phyloP scores from a whole-genome alignment of 345 rosid species.

The Eucalyptus erythrocorys region DNA sequence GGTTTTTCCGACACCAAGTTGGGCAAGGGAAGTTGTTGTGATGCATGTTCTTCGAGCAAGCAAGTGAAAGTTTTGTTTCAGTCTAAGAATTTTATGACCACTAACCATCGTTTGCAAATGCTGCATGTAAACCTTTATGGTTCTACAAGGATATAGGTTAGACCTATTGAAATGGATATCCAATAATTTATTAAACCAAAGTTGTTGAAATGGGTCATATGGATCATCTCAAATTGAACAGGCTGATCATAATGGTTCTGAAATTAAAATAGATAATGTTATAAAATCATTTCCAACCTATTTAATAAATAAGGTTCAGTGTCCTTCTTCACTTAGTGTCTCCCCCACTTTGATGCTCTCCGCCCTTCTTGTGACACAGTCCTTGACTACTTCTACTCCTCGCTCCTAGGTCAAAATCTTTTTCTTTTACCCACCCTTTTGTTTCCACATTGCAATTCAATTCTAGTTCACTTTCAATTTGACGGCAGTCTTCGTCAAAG shows the following conservation, averaged over 20 bases:
- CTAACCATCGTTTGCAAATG: background rate
- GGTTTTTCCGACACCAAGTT: background rate
- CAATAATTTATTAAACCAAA: too few relatives aligned
- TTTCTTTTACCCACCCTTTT: background rate
- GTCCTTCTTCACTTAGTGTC: slow-evolving; percentile 15
- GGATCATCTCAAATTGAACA: background rate
- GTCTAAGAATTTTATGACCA: background rate
- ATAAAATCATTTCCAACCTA: background rate
- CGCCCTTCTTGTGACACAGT: slow-evolving; percentile 28
- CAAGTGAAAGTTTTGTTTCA: background rate
- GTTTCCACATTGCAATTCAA: background rate
- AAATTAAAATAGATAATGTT: background rate
- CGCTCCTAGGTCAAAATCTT: slow-evolving; percentile 24
- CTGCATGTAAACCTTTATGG: background rate
- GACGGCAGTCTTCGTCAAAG: fast-evolving
- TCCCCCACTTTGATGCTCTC: slow-evolving; percentile 21
- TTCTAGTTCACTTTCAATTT: background rate
- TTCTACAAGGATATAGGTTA: background rate
- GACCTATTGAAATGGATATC: background rate
- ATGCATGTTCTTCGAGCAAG: background rate
- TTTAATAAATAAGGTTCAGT: background rate
- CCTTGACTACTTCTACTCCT: slow-evolving; percentile 8
- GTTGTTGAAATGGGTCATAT: background rate
- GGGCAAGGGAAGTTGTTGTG: background rate
- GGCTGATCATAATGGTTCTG: background rate